phyloP scores from a whole-genome alignment of 140 eudicot genomes.

The Stevia rebaudiana region DNA sequence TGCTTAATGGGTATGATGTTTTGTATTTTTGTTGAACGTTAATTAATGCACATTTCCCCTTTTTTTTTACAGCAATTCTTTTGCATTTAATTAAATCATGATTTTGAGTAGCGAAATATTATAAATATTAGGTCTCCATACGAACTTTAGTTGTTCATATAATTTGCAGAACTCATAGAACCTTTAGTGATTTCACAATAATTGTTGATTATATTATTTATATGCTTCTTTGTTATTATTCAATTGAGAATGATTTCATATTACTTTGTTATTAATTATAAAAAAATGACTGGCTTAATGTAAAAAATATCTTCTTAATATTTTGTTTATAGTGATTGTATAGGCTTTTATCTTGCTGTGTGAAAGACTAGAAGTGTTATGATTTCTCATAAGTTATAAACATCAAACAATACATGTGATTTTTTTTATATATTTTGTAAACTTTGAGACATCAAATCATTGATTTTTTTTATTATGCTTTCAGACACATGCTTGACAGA shows the following conservation, averaged over 20 bases:
- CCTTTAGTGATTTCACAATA: neutral
- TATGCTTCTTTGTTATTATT: neutral
- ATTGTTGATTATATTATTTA: neutral
- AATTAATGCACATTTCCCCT: neutral
- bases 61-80: neutral
- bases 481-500: conserved; percentile 74
- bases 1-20: conserved; percentile 63
- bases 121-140: neutral
- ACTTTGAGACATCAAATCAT: conserved; percentile 10
- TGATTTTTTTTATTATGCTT: conserved; percentile 20
- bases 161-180: neutral
- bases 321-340: neutral
- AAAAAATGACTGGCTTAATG: neutral
- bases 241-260: neutral
- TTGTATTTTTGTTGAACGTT: neutral
- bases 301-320: neutral
- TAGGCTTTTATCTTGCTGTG: neutral
- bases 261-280: neutral
- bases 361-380: neutral
- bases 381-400: neutral
- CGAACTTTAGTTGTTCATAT: neutral
- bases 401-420: neutral
- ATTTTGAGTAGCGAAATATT: neutral
- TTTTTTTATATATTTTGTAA: neutral
- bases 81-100: neutral